Percentiles rank a stretch among this genome's conserved stretches.
Conservation (phyloP, 208 protist genomes). For the Leishmania braziliensis region DNA sequence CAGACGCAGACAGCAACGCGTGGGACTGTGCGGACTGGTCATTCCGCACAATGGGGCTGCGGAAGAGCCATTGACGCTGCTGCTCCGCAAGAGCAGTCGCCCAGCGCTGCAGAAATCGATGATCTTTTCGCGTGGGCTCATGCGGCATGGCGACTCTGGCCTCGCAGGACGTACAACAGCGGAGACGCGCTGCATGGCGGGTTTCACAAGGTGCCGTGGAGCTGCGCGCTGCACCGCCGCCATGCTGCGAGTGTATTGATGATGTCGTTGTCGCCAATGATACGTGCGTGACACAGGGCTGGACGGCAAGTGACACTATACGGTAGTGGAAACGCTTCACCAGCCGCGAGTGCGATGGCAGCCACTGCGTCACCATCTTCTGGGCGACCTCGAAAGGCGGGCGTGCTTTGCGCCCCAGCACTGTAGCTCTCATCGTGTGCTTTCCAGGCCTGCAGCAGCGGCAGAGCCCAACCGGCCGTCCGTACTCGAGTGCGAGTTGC, state of each 20-base stretch:
- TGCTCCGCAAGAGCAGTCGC: slow-evolving; percentile 19
- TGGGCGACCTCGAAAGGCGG: not conserved
- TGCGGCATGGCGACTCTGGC: slow-evolving; percentile 5
- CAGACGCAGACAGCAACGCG: not conserved
- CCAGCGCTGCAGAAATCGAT: slow-evolving; percentile 74
- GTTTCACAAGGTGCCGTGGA: not conserved
- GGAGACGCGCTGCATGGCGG: not conserved
- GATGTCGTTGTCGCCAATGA: not conserved
- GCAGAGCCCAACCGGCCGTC: slow-evolving; percentile 31
- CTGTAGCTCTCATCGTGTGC: not conserved
- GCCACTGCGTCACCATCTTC: slow-evolving; percentile 34
- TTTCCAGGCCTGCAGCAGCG: slow-evolving; percentile 16
- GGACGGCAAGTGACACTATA: slow-evolving; percentile 13
- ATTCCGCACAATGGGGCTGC: not conserved
- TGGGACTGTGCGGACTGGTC: not conserved
- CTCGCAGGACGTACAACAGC: not conserved
- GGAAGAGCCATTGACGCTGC: not conserved
- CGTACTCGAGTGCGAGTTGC: slow-evolving; percentile 23
- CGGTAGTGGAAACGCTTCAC: slow-evolving; percentile 49
- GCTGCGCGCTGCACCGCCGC: not conserved
- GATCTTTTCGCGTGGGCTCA: slow-evolving; percentile 44
- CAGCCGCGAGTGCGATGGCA: slow-evolving; percentile 58
- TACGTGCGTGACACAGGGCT: slow-evolving; percentile 10
- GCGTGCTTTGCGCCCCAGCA: not conserved
- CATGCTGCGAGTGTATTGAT: not conserved